Percentiles rank a stretch among this genome's conserved stretches.
Conservation (phyloP, 306 rosid species). For the Gastrolobium bilobum region DNA sequence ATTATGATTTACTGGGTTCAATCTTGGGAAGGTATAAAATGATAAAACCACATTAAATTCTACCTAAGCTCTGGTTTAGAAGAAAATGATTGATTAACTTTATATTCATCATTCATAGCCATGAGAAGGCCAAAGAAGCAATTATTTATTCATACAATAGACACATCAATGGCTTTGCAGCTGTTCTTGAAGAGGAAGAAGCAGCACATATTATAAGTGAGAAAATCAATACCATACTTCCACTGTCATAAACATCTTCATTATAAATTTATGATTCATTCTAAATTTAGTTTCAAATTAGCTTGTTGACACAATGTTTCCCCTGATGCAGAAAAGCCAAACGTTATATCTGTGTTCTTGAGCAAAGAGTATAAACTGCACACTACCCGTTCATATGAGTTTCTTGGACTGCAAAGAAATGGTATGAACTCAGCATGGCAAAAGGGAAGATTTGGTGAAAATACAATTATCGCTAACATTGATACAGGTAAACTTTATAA, state of each 20-base stretch:
- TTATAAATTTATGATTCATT: neutral
- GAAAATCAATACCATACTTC: neutral
- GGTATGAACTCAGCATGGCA: constrained; percentile 55
- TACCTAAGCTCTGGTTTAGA: neutral
- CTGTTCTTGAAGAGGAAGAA: constrained; percentile 50
- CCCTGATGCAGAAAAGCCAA: constrained; percentile 43
- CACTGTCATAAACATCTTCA: neutral
- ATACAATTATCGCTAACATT: constrained; percentile 52
- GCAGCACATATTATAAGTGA: constrained; percentile 65
- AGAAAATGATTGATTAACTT: neutral
- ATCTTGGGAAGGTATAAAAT: constrained; percentile 52
- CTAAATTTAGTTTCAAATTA: neutral
- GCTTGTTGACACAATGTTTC: neutral
- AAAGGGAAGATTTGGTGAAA: constrained; percentile 54
- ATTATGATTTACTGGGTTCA: constrained; percentile 48
- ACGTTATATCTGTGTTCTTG: constrained; percentile 72
- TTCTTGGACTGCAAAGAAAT: constrained; percentile 58
- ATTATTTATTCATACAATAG: constrained; percentile 64
- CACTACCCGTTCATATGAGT: constrained; percentile 81
- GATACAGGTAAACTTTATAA: constrained; percentile 49
- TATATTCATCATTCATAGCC: constrained; percentile 40
- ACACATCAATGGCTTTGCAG: constrained; percentile 57
- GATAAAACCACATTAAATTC: neutral
- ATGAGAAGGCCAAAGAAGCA: constrained; percentile 55
- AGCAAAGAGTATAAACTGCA: constrained; percentile 66